These are phyloP conservation scores for Suillus hirtellus DNA, from an alignment of 768 basidiomycete genomes.

Conservation along the genomic window DNA sequence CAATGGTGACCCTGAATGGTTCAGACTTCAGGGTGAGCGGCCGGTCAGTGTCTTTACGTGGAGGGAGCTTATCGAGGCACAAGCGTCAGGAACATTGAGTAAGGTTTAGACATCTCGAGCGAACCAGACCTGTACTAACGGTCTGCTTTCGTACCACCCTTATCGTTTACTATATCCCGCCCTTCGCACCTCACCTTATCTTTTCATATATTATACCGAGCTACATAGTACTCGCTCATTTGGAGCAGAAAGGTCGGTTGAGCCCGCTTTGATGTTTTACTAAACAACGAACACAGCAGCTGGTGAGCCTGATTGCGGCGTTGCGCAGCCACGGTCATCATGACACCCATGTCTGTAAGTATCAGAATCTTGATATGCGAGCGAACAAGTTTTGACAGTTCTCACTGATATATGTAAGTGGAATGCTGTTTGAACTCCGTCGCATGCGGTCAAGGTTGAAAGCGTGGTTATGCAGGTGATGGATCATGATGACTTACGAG, in stretches of 20 bases:
- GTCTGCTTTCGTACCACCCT: background rate
- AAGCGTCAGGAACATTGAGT: background rate
- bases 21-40: background rate
- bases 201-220: background rate
- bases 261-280: background rate
- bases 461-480: background rate
- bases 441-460: background rate
- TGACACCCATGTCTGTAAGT: background rate
- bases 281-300: background rate
- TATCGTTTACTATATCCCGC: background rate
- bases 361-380: background rate
- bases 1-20: background rate
- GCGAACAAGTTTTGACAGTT: background rate
- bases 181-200: background rate
- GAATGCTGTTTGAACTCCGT: background rate
- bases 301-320: background rate
- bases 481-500: background rate
- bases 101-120: background rate
- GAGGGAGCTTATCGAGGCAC: background rate
- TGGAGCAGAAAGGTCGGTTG: background rate
- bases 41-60: background rate
- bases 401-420: constrained; percentile 6
- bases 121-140: background rate
- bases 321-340: background rate
- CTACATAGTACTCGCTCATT: background rate